Evolutionary conservation across 2,329 filamentous ascomycete genomes (phyloP).

Genomic region (Colletotrichum somersetense): DNA sequence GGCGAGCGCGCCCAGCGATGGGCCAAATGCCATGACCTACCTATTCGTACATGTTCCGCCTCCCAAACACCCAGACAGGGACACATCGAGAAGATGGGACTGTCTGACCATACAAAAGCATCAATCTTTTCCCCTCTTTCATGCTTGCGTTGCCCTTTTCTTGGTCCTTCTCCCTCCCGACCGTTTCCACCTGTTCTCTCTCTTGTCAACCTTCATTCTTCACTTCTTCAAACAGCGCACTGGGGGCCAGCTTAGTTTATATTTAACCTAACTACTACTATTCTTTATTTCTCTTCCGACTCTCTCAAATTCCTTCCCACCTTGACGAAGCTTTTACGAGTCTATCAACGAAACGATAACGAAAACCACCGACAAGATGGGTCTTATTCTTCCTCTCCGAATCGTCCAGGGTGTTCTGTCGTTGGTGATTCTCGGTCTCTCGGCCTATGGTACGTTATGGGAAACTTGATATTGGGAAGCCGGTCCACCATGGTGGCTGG

Average conservation of each 20-base stretch:
- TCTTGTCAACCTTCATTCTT: slow-evolving; percentile 18
- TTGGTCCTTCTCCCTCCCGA: slow-evolving; percentile 32
- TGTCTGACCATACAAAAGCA: slow-evolving; percentile 40
- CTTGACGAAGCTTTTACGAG: slow-evolving; percentile 15
- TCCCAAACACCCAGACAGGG: slow-evolving; percentile 36
- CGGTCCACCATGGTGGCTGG: background rate
- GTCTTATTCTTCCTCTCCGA: slow-evolving; percentile 59
- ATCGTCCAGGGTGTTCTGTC: slow-evolving; percentile 60
- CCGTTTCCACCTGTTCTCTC: slow-evolving; percentile 18
- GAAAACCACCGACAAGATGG: slow-evolving; percentile 52
- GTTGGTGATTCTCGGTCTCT: slow-evolving; percentile 61
- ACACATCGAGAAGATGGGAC: slow-evolving; percentile 28
- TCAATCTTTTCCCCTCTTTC: slow-evolving; percentile 38
- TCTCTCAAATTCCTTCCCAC: background rate
- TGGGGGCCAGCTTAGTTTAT: slow-evolving; percentile 40
- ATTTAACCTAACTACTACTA: slow-evolving; percentile 27
- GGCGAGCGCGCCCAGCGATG: slow-evolving; percentile 35
- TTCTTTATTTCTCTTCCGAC: slow-evolving; percentile 24
- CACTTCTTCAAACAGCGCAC: slow-evolving; percentile 40
- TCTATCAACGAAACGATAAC: slow-evolving; percentile 35
- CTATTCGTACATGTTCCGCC: slow-evolving; percentile 30
- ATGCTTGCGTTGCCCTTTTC: slow-evolving; percentile 39
- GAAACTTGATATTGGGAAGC: background rate
- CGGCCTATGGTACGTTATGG: slow-evolving; percentile 61
- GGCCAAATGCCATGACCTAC: slow-evolving; percentile 30